Conservation (phyloP, 2,329 filamentous ascomycete genomes). For the Emmonsia crescens region DNA sequence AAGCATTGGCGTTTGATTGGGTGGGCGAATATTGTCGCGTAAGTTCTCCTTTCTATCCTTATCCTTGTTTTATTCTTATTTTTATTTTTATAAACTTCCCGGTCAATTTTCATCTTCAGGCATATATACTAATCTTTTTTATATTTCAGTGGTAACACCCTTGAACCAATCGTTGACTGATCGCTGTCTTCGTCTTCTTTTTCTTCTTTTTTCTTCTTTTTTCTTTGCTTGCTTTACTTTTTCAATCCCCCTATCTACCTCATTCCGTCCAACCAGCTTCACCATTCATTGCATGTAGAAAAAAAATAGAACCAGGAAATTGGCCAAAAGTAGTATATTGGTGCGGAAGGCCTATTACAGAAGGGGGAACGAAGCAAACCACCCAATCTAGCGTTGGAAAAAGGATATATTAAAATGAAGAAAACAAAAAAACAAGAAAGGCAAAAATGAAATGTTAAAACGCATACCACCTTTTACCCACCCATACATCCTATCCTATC, state of each 20-base stretch:
- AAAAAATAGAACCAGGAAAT: background rate
- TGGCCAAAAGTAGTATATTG: background rate
- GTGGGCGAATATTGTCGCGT: conserved; percentile 67
- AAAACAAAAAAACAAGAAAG: background rate
- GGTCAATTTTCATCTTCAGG: conserved; percentile 6
- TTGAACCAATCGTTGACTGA: conserved; percentile 36
- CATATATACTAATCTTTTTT: conserved; percentile 2
- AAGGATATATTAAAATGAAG: no score
- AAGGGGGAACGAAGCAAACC: no score
- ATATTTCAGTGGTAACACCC: conserved; percentile 33
- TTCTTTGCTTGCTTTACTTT: background rate
- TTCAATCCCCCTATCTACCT: background rate
- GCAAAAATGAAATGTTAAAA: background rate
- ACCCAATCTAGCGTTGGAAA: no score
- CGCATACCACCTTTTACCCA: no score
- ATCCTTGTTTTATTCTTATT: background rate
- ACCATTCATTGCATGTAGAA: background rate
- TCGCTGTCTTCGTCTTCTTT: conserved; percentile 4
- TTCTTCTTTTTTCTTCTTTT: no score
- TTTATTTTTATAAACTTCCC: background rate
- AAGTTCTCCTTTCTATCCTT: conserved; percentile 22
- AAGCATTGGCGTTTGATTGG: conserved; percentile 97
- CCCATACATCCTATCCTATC: background rate
- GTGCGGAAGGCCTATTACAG: no score
- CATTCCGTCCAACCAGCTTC: background rate